These are phyloP conservation scores for Tylopilus subfusipes DNA, from an alignment of 768 basidiomycete species.

Conservation along the genomic window DNA sequence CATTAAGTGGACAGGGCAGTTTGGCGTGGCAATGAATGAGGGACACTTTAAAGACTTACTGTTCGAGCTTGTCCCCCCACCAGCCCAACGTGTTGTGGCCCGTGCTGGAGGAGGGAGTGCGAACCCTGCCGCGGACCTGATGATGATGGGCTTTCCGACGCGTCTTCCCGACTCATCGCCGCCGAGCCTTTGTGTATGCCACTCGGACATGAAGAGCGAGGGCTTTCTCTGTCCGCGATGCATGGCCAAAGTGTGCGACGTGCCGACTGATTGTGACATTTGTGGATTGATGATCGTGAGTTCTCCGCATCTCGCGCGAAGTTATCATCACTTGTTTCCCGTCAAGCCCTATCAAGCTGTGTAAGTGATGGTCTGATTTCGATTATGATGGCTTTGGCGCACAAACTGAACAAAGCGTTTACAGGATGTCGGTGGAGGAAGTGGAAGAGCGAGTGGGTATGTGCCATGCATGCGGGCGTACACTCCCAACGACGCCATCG, in stretches of 20 bases:
- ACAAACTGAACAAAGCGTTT: too few relatives aligned
- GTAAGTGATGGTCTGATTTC: conserved; percentile 47
- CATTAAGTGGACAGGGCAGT: conserved; percentile 53
- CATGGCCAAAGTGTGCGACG: conserved; percentile 90
- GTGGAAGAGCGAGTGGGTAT: conserved; percentile 31
- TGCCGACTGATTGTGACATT: conserved; percentile 96
- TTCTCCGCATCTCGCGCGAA: conserved; percentile 93
- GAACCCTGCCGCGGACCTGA: conserved; percentile 80
- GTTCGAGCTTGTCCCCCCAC: conserved; percentile 94
- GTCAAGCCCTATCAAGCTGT: conserved; percentile 81
- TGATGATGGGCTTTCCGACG: conserved; percentile 99
- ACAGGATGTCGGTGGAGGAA: conserved; percentile 41
- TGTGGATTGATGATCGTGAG: conserved; percentile 98
- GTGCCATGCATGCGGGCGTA: conserved; percentile 79
- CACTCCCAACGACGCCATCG: conserved; percentile 52
- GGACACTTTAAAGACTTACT: conserved; percentile 94
- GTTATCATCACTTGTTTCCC: conserved; percentile 94
- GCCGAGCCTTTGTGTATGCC: conserved; percentile 87
- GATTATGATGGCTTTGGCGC: conserved; percentile 1
- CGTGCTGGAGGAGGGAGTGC: conserved; percentile 42
- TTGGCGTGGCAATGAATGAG: conserved; percentile 98
- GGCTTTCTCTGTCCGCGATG: conserved; percentile 97
- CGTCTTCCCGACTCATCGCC: conserved; percentile 81
- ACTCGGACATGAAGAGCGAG: conserved; percentile 86
- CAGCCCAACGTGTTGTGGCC: conserved; percentile 65